Evolutionary conservation across 2,329 filamentous ascomycete genomes (phyloP).

Genomic region (Colletotrichum coccodes): DNA sequence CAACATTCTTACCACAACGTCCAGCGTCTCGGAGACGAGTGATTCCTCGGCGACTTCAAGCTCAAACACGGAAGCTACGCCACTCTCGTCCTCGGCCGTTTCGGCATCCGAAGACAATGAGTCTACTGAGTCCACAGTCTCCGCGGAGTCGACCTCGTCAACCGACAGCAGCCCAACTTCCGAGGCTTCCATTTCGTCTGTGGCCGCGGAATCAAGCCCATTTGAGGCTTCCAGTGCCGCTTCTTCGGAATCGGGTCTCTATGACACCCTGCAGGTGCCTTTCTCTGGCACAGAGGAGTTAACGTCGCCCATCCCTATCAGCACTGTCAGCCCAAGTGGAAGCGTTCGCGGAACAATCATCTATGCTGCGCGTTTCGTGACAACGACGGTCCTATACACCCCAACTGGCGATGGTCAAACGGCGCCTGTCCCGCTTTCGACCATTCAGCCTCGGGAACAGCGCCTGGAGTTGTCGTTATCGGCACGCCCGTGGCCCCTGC

Average conservation of each 20-base stretch:
- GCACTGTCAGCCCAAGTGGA: conserved; percentile 8
- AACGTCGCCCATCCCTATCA: neutral
- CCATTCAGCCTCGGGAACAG: neutral
- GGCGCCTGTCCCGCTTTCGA: neutral
- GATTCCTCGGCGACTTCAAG: neutral
- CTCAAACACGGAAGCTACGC: neutral
- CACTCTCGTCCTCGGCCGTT: neutral
- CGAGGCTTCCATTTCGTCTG: neutral
- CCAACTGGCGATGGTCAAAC: neutral
- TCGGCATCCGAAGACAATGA: neutral
- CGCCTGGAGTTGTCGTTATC: conserved; percentile 18
- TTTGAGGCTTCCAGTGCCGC: neutral
- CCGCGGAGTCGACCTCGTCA: neutral
- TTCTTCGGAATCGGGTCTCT: neutral
- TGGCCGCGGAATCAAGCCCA: neutral
- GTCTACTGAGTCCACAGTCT: neutral
- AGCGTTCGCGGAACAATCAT: neutral
- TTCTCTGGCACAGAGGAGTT: neutral
- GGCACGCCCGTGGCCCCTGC: neutral
- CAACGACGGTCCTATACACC: neutral
- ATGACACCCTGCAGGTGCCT: neutral
- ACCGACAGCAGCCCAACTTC: neutral
- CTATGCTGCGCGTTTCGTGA: neutral
- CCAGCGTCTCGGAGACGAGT: neutral
- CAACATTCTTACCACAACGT: neutral